Evolutionary conservation across 1,139 yeast species (phyloP), one percentile per base, ranked within the genome.

Genomic region (Yamadazyma trypodendri): DNA sequence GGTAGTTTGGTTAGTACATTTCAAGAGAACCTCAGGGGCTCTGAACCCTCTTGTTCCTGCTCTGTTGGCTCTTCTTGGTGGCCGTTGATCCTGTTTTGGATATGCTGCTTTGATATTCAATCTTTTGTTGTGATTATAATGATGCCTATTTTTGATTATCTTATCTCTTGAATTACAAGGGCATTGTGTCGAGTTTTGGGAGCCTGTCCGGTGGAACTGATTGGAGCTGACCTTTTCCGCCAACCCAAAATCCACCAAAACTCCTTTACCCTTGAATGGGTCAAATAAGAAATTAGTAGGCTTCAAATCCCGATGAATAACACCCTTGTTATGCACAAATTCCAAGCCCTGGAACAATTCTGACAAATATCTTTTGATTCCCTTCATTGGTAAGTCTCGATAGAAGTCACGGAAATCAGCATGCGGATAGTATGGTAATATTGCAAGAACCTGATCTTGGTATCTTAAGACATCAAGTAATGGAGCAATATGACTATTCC

Each of bases 11-110:
- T 85, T 81, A 2, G 87, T 79, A 60, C 97, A 89, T 58, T 88
- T 88, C 61, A 89, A 76, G 41, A 90, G 65, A 2, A 89, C 97
- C 57, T 89, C 97, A 0, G 97, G 97, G 0, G 97, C 96, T 48
- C 97, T 73, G 56, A 89, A 89, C 0, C 97, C 97, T 51, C 98
- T 75, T 0, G 99, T 94, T 2, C 99, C 99, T 1, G 98, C 98
- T 52, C 99, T 79, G 55, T 92, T 92, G 2, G 97, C 97, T 42
- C 98, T 73, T 53, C 96, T 75, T 2, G 95, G 89, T 1, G 95
- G 88, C 44, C 97, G 68, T 41, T 79, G 79, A 59, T 87, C 95
- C 48, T 83, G 83, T 52, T 84, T 85, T 6, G 89, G 84, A 52
- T 84, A 85, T 3, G 94, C 95, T 32, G 81, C 80, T 32, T 76